Base-by-base conservation (phyloP, 371 early-diverging fungal species). In the Chytridium lagenaria region DNA sequence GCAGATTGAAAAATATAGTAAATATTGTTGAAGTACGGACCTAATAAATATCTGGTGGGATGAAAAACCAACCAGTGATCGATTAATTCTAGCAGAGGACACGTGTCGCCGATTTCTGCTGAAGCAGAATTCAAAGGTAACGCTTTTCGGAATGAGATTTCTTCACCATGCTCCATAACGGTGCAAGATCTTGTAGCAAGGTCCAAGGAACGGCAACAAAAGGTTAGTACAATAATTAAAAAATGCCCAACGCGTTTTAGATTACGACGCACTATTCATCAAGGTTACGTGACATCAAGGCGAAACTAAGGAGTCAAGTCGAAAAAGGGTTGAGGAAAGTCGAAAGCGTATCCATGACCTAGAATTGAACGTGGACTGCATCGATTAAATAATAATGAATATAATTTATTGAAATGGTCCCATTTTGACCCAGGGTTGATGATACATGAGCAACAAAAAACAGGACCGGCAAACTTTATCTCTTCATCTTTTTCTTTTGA, bases 271-370 rank as follows among this genome's bases (percentile, higher is more conserved):
- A 37, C 23, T 66, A 40, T 28, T 40, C 44, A 3, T 26, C 38
- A 10, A 5, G 49, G 19, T 22, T 66, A 2, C 7, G 2, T 44
- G 23, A 38, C n/a, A 40, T 66, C 2, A 66, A 66, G 44, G 28
- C 10, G 5, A 66, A 66, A 2, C n/a, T 66, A 66, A 66, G 66
- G 40, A 66, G 22, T 40, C 38, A 12, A 66, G 66, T 28, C 5
- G 66, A 28, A 66, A 30, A 2, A 7, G 66, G 22, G 66, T 66
- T 28, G 66, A 38, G 26, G n/a, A 44, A 30, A 37, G 37, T 3
- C 66, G 66, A 3, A 7, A 40, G 28, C 3, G 44, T 16, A 66
- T 66, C 2, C 39, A 40, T 2, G 66, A 66, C n/a, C 66, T 66
- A 3, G 66, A 66, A 37, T n/a, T 33, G 30, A 26, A 36, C 26